Base-by-base conservation (phyloP, 257 asterid species). In the Plectranthus barbatus region DNA sequence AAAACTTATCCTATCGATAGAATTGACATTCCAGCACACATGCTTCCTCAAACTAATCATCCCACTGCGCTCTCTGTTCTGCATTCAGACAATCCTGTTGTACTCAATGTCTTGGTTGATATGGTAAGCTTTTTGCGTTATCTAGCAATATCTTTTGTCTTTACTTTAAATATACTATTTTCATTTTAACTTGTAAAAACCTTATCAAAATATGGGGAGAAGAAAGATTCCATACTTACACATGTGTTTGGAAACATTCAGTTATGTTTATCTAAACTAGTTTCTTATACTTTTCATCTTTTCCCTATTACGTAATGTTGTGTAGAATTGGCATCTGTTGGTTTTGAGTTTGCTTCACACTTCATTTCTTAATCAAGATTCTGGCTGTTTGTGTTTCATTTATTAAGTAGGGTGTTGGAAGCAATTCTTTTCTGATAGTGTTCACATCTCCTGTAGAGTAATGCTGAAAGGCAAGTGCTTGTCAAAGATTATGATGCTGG, bases 381-480 rank as follows among this genome's bases (percentile, higher is more conserved):
- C 20, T 55, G 55, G 44, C 51, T 55, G 47, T 55, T 34, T 57
- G 29, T 45, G 20, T 49, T 75, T 2, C 17, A n/a, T 48, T 29
- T 72, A 49, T 62, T 69, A 31, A 20, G 48, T 51, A 37, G 52
- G 58, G 62, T 42, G 33, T 52, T 67, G 66, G 37, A 39, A 9
- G 26, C 47, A 61, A 40, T 51, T 17, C 51, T 56, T 56, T 45
- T 24, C 19, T 58, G 7, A 57, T 20, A 20, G 19, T 20, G 45
- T 70, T 24, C 59, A 18, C 17, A 48, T 65, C 17, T 69, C 66
- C 54, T 64, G 64, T 73, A 91, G 98, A 95, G 81, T 31, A 47
- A 48, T 77, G 90, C 90, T 68, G 97, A 89, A 82, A 87, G 95
- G 77, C 96, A 76, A 87, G 99, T 92, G 70, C 99, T 92, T 24